Evolutionary conservation across 106 monocot genomes (phyloP), one percentile per base, ranked within the genome.

Genomic region (Ottelia alismoides): DNA sequence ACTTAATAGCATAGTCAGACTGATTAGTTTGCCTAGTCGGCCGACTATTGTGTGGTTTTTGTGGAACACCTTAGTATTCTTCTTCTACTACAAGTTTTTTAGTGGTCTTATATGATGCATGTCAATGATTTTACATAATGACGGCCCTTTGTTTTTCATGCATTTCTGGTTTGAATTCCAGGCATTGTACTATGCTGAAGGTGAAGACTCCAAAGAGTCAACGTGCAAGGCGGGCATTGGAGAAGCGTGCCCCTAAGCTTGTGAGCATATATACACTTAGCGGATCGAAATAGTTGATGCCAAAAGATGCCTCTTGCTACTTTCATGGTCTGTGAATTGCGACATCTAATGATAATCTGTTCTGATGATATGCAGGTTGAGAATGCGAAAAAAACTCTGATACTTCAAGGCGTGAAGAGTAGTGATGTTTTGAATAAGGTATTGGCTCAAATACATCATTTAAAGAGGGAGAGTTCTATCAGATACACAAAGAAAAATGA

Each of bases 351-450:
- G 20, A 26, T 27, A 11, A 31, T 45, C 25, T 27, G 18, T 56
- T 1, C 26, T 58, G 21, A 2, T 5, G 2, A 20, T 61, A 1
- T 24, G 22, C 43, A 93, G 92, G 83, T 76, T 32, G 93, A 93
- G 72, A 87, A 83, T 53, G 57, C 60, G 20, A 93, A 83, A 73
- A 87, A 80, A 56, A 93, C 87, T 18, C 68, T 93, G 22, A 83
- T 93, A n/a, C 87, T 93, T 30, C 83, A 93, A 29, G 93, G 93
- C 2, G 84, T 83, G 1, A 87, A 81, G 80, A 80, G 87, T 1
- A 87, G 80, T 28, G 54, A 27, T 25, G 67, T 87, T 23, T 45
- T 93, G 62, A 87, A 87, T 50, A 29, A 55, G 3, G 77, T 87
- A 11, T 47, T 93, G 9, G 64, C 77, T 22, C 72, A 87, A 48